Percentiles rank a stretch among this genome's conserved stretches.
Evolutionary conservation across 495 filamentous ascomycete genomes (phyloP).

Genomic region (Podospora didyma): DNA sequence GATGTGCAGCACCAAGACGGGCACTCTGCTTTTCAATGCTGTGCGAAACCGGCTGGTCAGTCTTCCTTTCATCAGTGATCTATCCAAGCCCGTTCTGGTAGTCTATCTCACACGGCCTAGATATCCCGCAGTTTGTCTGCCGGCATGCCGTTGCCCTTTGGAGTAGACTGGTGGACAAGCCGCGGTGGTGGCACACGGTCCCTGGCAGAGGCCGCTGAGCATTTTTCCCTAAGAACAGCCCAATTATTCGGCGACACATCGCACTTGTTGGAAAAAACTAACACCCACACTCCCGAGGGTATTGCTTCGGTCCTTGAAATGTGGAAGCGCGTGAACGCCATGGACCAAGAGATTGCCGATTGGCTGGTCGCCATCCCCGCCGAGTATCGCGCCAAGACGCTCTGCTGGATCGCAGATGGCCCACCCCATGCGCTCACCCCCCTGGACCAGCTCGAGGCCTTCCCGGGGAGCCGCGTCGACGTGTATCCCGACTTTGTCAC

Average conservation of each 20-base stretch:
- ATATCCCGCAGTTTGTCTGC: conserved; percentile 42
- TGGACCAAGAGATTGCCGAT: conserved; percentile 38
- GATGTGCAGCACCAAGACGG: conserved; percentile 40
- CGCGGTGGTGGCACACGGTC: conserved; percentile 31
- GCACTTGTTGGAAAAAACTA: conserved; percentile 27
- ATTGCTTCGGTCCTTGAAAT: conserved; percentile 33
- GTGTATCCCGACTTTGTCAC: conserved; percentile 47
- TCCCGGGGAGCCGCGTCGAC: conserved; percentile 50
- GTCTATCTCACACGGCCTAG: conserved; percentile 16
- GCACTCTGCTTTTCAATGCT: conserved; percentile 43
- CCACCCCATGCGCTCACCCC: conserved; percentile 19
- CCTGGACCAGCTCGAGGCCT: conserved; percentile 43
- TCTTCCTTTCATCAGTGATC: background rate
- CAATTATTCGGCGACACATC: conserved; percentile 41
- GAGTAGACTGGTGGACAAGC: conserved; percentile 46
- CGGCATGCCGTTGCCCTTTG: conserved; percentile 33
- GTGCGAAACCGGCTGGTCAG: conserved; percentile 49
- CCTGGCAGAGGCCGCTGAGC: conserved; percentile 30
- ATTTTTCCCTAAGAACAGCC: conserved; percentile 37
- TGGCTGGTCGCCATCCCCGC: conserved; percentile 39
- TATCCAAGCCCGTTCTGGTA: background rate
- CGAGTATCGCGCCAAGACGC: conserved; percentile 33
- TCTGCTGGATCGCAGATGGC: conserved; percentile 45
- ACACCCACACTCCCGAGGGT: conserved; percentile 28
- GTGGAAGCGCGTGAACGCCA: conserved; percentile 28